Base-by-base conservation (phyloP, 2,329 filamentous ascomycete species). In the Capronia americana region DNA sequence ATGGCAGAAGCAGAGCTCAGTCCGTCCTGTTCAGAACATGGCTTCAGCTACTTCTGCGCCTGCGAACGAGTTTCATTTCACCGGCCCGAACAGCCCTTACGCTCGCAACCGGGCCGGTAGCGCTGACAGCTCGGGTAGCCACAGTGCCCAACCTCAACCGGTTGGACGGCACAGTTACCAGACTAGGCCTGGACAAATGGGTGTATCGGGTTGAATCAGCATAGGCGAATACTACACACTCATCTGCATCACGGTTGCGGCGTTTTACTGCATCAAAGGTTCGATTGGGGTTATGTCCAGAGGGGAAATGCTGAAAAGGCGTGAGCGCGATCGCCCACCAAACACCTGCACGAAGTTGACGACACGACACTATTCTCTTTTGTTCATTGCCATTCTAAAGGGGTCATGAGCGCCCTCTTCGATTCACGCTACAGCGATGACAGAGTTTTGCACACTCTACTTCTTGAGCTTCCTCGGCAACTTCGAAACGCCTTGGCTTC, bases 1-100 rank as follows among this genome's bases (percentile, higher is more conserved):
- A 4, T 92, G 90, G 88, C 90, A 92, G 73, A 90, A 92, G 75
- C 93, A 96, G 78, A 90, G 88, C 70, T 93, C 91, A 57, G 92
- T 94, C 48, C 88, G 93, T 57, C 91, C 93, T 65, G 87, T 96
- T 38, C 78, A 81, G 65, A 79, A 77, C 17, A 61, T 67, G 51
- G 57, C 44, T 38, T 55, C 63, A n/a, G 30, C 59, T 3, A 55
- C 58, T n/a, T 59, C 68, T 54, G 58, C 51, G 5, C 61, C 67
- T 17, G 32, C 67, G 12, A 63, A 68, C 32, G 65, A 69, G 14
- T 71, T 71, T 53, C 61, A 69, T 28, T 69, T 71, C 53, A 57
- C 53, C 28, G 67, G 66, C 12, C 72, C 72, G 8, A 70, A 68
- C 38, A 71, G 66, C 53, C 72, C 72, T 2, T 74, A 73, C 51